A percentile compares a stretch with the other conserved stretches of the same genome.
phyloP scores from a whole-genome alignment of 1,139 yeast species.

The Suhomyces chickasaworum region DNA sequence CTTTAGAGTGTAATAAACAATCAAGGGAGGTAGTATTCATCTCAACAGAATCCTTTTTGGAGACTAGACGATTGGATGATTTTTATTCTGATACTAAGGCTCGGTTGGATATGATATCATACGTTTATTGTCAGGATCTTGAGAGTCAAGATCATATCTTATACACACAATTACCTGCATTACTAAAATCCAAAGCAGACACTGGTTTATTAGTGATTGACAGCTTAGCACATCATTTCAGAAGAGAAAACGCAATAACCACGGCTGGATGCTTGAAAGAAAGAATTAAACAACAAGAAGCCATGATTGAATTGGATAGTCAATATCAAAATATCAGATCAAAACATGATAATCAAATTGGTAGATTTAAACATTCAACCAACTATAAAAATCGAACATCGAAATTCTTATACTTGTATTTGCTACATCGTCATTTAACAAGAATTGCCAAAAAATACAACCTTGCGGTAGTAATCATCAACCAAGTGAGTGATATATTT shows the following conservation, averaged over 20 bases:
- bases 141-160: constrained; percentile 76
- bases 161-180: constrained; percentile 66
- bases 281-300: constrained; percentile 27
- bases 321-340: constrained; percentile 24
- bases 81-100: constrained; percentile 26
- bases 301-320: constrained; percentile 18
- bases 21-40: constrained; percentile 56
- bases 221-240: constrained; percentile 81
- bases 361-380: constrained; percentile 31
- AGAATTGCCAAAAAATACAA: constrained; percentile 49
- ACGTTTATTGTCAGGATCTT: constrained; percentile 66
- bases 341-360: constrained; percentile 32
- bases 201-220: constrained; percentile 56
- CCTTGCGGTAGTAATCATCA: constrained; percentile 70
- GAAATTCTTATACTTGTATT: constrained; percentile 46
- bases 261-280: constrained; percentile 31
- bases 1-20: constrained; percentile 55
- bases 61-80: constrained; percentile 58
- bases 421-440: constrained; percentile 52
- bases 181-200: constrained; percentile 51
- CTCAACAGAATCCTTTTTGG: constrained; percentile 74
- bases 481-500: constrained; percentile 69
- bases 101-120: constrained; percentile 54
- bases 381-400: constrained; percentile 33
- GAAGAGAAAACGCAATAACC: constrained; percentile 59